A percentile compares a stretch with the other conserved stretches of the same genome.
Conservation (phyloP, 345 rosid genomes). For the Draba incana region DNA sequence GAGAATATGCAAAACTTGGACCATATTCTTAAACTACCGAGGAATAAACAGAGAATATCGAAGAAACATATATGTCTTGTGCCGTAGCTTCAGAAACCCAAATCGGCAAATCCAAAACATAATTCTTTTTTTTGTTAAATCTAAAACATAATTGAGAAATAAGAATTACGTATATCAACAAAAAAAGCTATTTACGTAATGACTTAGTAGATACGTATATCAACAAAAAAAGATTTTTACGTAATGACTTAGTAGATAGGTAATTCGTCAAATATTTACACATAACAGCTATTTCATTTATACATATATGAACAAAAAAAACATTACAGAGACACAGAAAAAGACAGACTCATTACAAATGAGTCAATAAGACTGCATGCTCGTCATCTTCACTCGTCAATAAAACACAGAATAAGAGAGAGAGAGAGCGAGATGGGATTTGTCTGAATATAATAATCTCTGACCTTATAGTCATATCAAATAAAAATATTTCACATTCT, state of each 20-base stretch:
- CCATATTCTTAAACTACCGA: slow-evolving; percentile 26
- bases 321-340: slow-evolving; percentile 32
- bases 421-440: background rate
- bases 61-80: slow-evolving; percentile 22
- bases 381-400: background rate
- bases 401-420: background rate
- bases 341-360: slow-evolving; percentile 28
- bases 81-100: background rate
- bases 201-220: background rate
- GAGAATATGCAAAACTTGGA: slow-evolving; percentile 15
- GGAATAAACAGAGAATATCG: slow-evolving; percentile 38
- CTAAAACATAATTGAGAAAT: slow-evolving; percentile 16
- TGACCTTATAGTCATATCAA: slow-evolving; percentile 34
- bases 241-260: background rate
- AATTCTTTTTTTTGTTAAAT: background rate
- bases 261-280: slow-evolving; percentile 3
- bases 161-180: slow-evolving; percentile 15
- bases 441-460: slow-evolving; percentile 24
- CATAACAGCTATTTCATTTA: slow-evolving; percentile 6
- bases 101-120: slow-evolving; percentile 20
- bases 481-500: slow-evolving; percentile 8
- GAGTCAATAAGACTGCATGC: slow-evolving; percentile 30
- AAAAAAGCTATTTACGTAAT: background rate
- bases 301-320: background rate
- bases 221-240: background rate